Evolutionary conservation across 345 rosid species (phyloP).

Genomic region (Bruguiera sexangula): DNA sequence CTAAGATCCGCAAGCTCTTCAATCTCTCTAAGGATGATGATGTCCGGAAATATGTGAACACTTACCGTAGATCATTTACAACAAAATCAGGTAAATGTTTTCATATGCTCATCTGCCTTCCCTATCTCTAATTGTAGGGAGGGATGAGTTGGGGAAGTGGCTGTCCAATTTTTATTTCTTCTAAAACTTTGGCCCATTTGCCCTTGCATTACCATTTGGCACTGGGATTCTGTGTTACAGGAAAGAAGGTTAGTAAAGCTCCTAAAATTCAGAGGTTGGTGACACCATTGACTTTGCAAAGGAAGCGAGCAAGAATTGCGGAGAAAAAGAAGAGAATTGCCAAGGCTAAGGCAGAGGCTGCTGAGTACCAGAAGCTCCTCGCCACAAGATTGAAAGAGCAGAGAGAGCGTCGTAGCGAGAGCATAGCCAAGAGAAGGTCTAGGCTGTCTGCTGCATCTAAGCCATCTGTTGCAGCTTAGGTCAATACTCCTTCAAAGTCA

Average conservation of each 20-base stretch:
- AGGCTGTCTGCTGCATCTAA: constrained; percentile 78
- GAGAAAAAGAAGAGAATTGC: constrained; percentile 85
- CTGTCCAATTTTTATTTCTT: too few relatives aligned
- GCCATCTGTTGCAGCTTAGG: constrained; percentile 59
- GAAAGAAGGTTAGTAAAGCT: constrained; percentile 79
- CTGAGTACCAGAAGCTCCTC: constrained; percentile 85
- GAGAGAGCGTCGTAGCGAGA: constrained; percentile 79
- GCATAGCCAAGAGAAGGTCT: constrained; percentile 85
- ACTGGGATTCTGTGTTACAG: constrained; percentile 24
- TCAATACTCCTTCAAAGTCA: neutral
- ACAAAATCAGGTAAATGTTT: constrained; percentile 54
- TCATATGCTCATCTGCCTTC: neutral
- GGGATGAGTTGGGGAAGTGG: too few relatives aligned
- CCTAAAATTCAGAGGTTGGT: constrained; percentile 90
- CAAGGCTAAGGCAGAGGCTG: constrained; percentile 87
- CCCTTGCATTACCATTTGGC: neutral
- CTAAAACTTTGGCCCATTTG: neutral
- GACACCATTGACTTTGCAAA: constrained; percentile 78
- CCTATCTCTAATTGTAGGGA: neutral
- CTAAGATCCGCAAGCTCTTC: constrained; percentile 70
- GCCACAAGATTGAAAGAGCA: constrained; percentile 83
- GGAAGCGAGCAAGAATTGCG: constrained; percentile 71
- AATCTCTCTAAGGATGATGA: constrained; percentile 75
- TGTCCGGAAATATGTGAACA: constrained; percentile 75
- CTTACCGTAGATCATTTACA: constrained; percentile 71